phyloP scores from a whole-genome alignment of 306 rosid genomes.

The Neltuma alba region DNA sequence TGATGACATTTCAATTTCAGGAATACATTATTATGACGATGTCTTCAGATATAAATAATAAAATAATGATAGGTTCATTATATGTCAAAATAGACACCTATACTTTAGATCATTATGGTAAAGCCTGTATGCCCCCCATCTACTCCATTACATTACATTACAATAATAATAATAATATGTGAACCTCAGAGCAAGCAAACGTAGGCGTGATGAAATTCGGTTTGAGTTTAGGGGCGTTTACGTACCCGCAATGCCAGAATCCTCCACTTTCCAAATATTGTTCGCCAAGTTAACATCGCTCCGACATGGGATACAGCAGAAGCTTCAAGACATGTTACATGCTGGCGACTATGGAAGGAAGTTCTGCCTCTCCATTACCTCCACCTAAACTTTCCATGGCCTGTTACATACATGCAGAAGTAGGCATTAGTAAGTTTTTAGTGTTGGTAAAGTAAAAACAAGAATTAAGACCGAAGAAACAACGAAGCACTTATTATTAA shows the following conservation, averaged over 20 bases:
- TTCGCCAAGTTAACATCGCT: too few species aligned
- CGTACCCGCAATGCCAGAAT: neutral
- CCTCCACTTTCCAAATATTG: neutral
- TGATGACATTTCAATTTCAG: neutral
- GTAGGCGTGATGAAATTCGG: neutral
- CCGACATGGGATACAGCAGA: neutral
- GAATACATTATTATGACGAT: neutral
- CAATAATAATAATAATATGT: neutral
- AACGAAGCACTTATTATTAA: neutral
- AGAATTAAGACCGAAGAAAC: neutral
- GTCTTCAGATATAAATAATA: neutral
- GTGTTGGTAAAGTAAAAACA: neutral
- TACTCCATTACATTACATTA: neutral
- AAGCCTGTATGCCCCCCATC: constrained; percentile 8
- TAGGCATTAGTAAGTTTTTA: constrained; percentile 8
- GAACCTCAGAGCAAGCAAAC: neutral
- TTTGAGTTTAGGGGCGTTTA: neutral
- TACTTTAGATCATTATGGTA: neutral
- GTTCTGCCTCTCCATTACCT: constrained; percentile 72
- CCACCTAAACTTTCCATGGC: constrained; percentile 41
- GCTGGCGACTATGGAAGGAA: constrained; percentile 72
- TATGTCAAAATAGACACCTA: neutral
- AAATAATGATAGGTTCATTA: constrained; percentile 2
- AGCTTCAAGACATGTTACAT: constrained; percentile 47
- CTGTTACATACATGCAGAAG: constrained; percentile 38